A percentile compares a stretch with the other conserved stretches of the same genome.
Evolutionary conservation across 2,329 filamentous ascomycete species (phyloP).

Genomic region (Leptographium wingfieldii): DNA sequence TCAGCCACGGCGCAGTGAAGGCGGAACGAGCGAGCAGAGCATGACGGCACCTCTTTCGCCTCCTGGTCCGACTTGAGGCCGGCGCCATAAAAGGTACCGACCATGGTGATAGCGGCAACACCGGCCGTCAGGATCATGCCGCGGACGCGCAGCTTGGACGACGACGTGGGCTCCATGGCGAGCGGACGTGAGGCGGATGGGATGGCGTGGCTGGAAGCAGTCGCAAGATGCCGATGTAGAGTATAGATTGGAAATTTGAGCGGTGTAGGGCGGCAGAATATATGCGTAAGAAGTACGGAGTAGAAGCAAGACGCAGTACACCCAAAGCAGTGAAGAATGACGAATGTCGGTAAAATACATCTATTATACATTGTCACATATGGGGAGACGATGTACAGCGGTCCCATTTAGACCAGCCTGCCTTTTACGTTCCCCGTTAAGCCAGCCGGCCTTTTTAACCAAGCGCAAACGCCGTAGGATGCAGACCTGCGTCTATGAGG

Average conservation of each 20-base stretch:
- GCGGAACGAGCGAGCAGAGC: background rate
- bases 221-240: background rate
- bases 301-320: too few species aligned
- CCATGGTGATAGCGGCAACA: slow-evolving; percentile 18
- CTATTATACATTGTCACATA: background rate
- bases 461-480: too few species aligned
- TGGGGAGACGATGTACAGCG: too few species aligned
- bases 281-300: too few species aligned
- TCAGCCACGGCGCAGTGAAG: background rate
- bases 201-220: background rate
- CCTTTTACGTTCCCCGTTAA: too few species aligned
- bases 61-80: slow-evolving; percentile 20
- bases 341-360: too few species aligned
- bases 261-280: slow-evolving; percentile 11
- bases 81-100: slow-evolving; percentile 21
- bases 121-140: slow-evolving; percentile 12
- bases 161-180: background rate
- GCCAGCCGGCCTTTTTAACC: too few species aligned
- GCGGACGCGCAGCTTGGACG: slow-evolving; percentile 8
- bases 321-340: too few species aligned
- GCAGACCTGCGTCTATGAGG: background rate
- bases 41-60: slow-evolving; percentile 5
- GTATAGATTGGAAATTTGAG: slow-evolving; percentile 1
- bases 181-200: background rate
- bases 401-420: too few species aligned